These are phyloP conservation scores for Helianthus tuberosus DNA, from an alignment of 129 eudicot genomes.

Conservation along the genomic window DNA sequence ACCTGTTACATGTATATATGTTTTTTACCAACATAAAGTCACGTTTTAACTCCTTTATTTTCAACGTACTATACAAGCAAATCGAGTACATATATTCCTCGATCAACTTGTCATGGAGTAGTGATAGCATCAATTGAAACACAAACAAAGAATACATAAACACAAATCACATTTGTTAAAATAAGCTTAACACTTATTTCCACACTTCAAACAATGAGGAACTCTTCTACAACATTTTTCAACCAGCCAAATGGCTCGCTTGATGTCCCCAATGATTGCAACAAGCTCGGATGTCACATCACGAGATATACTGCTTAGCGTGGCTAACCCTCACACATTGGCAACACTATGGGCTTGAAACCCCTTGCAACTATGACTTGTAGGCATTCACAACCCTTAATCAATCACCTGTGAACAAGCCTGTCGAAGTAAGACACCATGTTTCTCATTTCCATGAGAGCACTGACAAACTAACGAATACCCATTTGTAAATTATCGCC, in stretches of 20 bases:
- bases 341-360: no score
- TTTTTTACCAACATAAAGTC: no score
- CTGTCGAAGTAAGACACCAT: no score
- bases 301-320: constrained; percentile 44
- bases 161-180: neutral
- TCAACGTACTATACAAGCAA: neutral
- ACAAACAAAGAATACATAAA: neutral
- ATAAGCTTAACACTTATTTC: constrained; percentile 32
- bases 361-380: no score
- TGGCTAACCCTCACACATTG: constrained; percentile 34
- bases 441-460: no score
- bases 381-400: no score
- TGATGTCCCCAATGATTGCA: constrained; percentile 34
- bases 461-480: no score
- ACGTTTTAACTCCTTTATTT: neutral
- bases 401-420: no score
- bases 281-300: constrained; percentile 40
- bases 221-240: constrained; percentile 54
- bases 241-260: constrained; percentile 31
- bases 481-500: no score
- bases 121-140: constrained; percentile 12
- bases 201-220: constrained; percentile 58
- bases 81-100: neutral
- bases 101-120: constrained; percentile 18
- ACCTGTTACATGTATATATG: neutral